phyloP scores from a whole-genome alignment of 441 rosid species.

The Aquilaria agallochum region DNA sequence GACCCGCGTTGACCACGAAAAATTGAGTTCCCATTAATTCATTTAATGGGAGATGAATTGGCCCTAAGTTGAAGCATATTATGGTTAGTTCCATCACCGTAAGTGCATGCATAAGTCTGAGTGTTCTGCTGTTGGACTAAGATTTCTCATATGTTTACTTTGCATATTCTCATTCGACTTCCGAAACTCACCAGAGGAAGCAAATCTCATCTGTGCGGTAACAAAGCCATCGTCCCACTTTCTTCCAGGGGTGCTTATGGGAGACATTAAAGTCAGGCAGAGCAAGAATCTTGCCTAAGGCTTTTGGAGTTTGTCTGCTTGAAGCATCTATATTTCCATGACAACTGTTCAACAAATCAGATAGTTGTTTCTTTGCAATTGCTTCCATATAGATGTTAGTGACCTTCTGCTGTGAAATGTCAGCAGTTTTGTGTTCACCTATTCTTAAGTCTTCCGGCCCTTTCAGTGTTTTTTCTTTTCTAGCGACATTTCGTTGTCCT shows the following conservation, averaged over 20 bases:
- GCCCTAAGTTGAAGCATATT: not conserved
- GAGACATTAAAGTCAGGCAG: slow-evolving; percentile 74
- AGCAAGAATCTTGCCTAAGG: slow-evolving; percentile 79
- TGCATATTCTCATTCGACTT: slow-evolving; percentile 35
- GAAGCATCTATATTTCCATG: slow-evolving; percentile 39
- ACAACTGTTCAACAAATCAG: slow-evolving; percentile 68
- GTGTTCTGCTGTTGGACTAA: slow-evolving; percentile 21
- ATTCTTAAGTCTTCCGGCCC: slow-evolving; percentile 24
- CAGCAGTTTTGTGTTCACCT: slow-evolving; percentile 19
- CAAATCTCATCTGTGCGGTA: slow-evolving; percentile 44
- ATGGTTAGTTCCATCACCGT: slow-evolving; percentile 22
- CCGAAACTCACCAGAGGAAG: slow-evolving; percentile 33
- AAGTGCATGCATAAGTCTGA: slow-evolving; percentile 26
- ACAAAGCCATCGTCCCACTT: slow-evolving; percentile 37
- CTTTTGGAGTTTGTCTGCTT: slow-evolving; percentile 38
- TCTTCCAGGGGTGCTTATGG: slow-evolving; percentile 66
- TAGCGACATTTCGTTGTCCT: slow-evolving; percentile 37
- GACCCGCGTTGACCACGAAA: too few relatives aligned
- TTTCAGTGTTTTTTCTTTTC: slow-evolving; percentile 32
- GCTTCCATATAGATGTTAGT: slow-evolving; percentile 85
- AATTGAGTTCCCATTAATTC: too few relatives aligned
- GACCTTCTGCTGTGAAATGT: slow-evolving; percentile 36
- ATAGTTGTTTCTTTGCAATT: slow-evolving; percentile 63
- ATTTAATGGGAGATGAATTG: too few relatives aligned
- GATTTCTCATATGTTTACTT: slow-evolving; percentile 31